phyloP scores from a whole-genome alignment of 345 rosid genomes.

The Lenwebbia sp. region DNA sequence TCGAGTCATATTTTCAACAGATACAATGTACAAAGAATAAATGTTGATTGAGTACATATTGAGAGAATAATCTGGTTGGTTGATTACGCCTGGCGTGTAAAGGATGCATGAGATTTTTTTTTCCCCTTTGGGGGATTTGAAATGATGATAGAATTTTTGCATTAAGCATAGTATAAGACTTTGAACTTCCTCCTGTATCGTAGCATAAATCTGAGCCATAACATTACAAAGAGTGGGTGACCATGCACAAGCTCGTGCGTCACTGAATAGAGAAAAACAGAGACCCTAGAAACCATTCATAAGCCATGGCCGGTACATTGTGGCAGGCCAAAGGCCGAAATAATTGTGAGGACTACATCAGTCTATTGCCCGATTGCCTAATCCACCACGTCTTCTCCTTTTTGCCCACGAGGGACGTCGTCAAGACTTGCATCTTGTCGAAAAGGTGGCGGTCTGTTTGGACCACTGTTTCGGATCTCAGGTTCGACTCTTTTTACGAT shows the following conservation, averaged over 20 bases:
- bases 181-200: no score
- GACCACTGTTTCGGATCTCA: neutral
- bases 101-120: no score
- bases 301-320: neutral
- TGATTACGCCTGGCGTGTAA: no score
- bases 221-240: neutral
- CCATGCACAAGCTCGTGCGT: neutral
- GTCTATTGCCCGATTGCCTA: neutral
- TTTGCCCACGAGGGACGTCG: neutral
- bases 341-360: neutral
- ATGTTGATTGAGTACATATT: no score
- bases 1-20: no score
- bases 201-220: no score
- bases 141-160: no score
- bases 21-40: no score
- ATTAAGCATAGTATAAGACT: no score
- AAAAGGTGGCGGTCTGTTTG: neutral
- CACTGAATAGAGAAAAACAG: neutral
- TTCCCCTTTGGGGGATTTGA: no score
- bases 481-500: neutral
- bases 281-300: neutral
- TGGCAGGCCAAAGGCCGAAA: neutral
- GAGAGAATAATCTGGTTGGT: no score
- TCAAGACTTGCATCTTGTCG: neutral
- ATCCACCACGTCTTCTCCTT: neutral